phyloP scores from a whole-genome alignment of 345 rosid species.

The Gossypium raimondii region DNA sequence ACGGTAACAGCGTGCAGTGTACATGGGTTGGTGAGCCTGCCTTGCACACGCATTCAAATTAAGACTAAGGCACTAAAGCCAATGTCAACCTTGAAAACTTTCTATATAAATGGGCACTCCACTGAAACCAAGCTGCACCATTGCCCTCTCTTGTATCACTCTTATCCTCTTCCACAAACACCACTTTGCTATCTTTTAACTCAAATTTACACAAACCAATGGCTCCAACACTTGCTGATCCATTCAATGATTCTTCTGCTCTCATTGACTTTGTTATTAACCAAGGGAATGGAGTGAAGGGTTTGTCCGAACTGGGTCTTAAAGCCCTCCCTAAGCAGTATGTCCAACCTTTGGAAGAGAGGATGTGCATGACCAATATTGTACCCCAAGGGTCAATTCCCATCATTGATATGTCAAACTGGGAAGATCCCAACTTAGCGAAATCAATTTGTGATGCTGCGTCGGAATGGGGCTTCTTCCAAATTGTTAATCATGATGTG shows the following conservation, averaged over 20 bases:
- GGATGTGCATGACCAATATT: neutral
- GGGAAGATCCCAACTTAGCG: constrained; percentile 2
- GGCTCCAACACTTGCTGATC: neutral
- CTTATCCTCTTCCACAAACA: neutral
- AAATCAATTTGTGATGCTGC: constrained; percentile 18
- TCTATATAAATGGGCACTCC: neutral
- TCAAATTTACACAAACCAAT: neutral
- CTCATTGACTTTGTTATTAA: constrained; percentile 13
- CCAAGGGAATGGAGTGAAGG: constrained; percentile 24
- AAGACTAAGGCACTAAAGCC: neutral
- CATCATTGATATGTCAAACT: constrained; percentile 3
- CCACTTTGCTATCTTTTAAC: neutral
- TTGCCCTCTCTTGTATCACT: neutral
- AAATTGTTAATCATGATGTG: constrained; percentile 23
- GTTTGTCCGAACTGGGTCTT: constrained; percentile 16
- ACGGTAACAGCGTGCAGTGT: neutral
- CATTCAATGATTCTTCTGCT: neutral
- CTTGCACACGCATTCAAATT: neutral
- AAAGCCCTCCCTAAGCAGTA: constrained; percentile 13
- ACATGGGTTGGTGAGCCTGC: neutral
- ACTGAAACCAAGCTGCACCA: neutral
- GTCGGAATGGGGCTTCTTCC: constrained; percentile 23
- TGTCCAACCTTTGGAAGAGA: neutral
- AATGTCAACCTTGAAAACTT: neutral
- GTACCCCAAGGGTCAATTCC: neutral